Percentiles rank a stretch among this genome's conserved stretches.
Evolutionary conservation across 768 basidiomycete genomes (phyloP).

Genomic region (Naganishia onofrii): DNA sequence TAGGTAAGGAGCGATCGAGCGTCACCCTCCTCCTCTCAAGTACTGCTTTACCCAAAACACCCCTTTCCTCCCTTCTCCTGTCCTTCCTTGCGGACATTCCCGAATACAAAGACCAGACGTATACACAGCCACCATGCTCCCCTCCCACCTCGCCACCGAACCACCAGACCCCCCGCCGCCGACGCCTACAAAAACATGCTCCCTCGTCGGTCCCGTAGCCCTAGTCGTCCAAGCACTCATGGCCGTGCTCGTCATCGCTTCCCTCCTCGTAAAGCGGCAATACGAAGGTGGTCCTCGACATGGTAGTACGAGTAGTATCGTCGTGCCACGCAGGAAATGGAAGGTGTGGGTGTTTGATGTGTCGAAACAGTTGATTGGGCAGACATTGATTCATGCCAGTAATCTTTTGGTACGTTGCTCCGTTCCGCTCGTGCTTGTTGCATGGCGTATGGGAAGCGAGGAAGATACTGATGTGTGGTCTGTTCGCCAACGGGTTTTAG

Average conservation of each 20-base stretch:
- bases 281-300: slow-evolving; percentile 60
- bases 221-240: slow-evolving; percentile 54
- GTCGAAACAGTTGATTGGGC: slow-evolving; percentile 78
- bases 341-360: slow-evolving; percentile 94
- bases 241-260: slow-evolving; percentile 85
- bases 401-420: slow-evolving; percentile 42
- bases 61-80: too few relatives aligned
- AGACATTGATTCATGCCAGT: slow-evolving; percentile 46
- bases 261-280: slow-evolving; percentile 82
- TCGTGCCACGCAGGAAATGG: slow-evolving; percentile 75
- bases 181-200: slow-evolving; percentile 33
- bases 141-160: not conserved
- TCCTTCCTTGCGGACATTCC: too few relatives aligned
- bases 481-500: slow-evolving; percentile 45
- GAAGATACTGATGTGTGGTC: too few relatives aligned
- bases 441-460: too few relatives aligned
- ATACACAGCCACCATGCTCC: not conserved
- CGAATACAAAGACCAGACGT: not conserved
- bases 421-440: slow-evolving; percentile 3
- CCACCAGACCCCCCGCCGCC: not conserved
- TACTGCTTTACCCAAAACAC: too few relatives aligned
- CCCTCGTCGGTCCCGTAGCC: slow-evolving; percentile 47
- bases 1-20: not conserved
- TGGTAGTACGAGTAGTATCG: slow-evolving; percentile 33
- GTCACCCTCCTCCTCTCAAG: not conserved